Base-by-base conservation (phyloP, 805 yeast species). In the Priceomyces carsonii region DNA sequence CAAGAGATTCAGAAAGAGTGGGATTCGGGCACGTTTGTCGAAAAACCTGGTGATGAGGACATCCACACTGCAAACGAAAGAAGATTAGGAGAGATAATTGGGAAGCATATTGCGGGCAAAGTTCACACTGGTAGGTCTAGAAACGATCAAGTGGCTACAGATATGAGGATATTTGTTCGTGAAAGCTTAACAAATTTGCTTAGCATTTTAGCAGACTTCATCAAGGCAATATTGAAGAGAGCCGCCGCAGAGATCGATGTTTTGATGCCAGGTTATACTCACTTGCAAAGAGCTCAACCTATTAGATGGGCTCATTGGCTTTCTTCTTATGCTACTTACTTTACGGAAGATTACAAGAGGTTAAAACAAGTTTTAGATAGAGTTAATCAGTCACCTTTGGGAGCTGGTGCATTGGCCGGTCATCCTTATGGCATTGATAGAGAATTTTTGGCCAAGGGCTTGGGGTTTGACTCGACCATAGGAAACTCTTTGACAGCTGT, bases 101-200 rank as follows among this genome's bases (percentile, higher is more conserved):
- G 99, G 38, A 81, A 80, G 53, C 80, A 79, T 36, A 91, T 93
- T 57, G 86, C 98, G 10, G 99, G 99, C 26, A 93, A 93, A 55
- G 98, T 93, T 19, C 99, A 93, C 62, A 93, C 99, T n/a, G 99
- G 99, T 43, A 80, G 99, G 59, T 86, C 96, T 30, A 82, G 99
- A 75, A 93, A 93, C 56, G 99, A 93, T 62, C 99, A 93, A 70
- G 97, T 90, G 33, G 99, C 96, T 29, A 91, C 98, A n/a, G 99
- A 93, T 58, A 87, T 93, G 95, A 78, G 99, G 63, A 79, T 93
- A 18, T 91, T 78, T 49, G 96, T 93, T 37, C 82, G 96, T 53
- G 90, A 82, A 50, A 77, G 80, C 45, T 68, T 93, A 44, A 73
- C 67, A n/a, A 72, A 82, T 51, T 59, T 87, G 34, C 67, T 77